Base-by-base conservation (phyloP, 495 filamentous ascomycete species). In the Margaritispora aquatica region DNA sequence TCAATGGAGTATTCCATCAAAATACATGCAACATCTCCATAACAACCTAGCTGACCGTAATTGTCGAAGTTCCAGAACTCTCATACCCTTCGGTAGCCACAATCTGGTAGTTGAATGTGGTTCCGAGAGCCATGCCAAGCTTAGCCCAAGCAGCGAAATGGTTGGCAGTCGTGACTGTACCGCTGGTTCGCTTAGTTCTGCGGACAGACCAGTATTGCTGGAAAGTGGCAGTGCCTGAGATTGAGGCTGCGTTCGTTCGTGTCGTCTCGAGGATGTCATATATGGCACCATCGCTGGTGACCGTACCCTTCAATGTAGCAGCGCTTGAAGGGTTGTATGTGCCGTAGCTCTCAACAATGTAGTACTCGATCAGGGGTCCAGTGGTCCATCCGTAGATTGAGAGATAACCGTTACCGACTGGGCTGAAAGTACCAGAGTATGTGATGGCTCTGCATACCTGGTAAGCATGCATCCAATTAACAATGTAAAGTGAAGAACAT, bases 251-350 rank as follows among this genome's bases (percentile, higher is more conserved):
- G 70, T 89, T 83, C 65, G 72, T 71, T 51, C 82, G 82, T 47
- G 74, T 72, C 47, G 75, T 75, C 63, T 78, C 72, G 74, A 82
- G 84, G 70, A 89, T 82, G 58, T 84, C 76, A 74, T 90, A 90
- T 10, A 73, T 81, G 47, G 72, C 69, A 55, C 85, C 86, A 71
- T 89, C 87, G 38, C 69, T 76, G 46, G 67, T 70, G 47, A 88
- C 71, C 21, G 74, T 80, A 50, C 84, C 85, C 65, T 78, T 78
- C 68, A 76, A 73, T 0, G 67, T 68, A 23, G 74, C 74, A 36
- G 72, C 77, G 36, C 64, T 72, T 29, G 71, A 76, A 27, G 81
- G 81, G 73, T 84, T 78, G 75, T 82, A 83, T 47, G 70, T 72
- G 60, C 80, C 80, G 68, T 72, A 82, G 26, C 68, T 65, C 68